Evolutionary conservation across 345 rosid genomes (phyloP).

Genomic region (Corchorus capsularis): DNA sequence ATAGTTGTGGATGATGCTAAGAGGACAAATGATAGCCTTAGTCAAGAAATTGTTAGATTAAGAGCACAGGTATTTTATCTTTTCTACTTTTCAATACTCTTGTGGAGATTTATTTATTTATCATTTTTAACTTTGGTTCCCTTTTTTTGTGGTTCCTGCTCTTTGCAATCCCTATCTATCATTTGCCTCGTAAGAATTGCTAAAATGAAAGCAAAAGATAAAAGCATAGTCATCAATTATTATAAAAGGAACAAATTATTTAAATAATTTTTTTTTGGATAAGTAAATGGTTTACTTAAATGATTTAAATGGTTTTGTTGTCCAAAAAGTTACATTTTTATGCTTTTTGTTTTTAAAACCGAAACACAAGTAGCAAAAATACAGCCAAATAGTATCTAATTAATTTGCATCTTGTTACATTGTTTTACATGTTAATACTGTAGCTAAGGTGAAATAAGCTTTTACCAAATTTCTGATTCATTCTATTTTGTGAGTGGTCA

Average conservation of each 20-base stretch:
- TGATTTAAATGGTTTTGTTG: background rate
- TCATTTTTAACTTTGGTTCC: background rate
- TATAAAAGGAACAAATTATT: background rate
- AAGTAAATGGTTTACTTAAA: no score
- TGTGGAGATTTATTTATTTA: conserved; percentile 5
- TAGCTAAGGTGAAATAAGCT: conserved; percentile 1
- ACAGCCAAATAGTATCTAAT: background rate
- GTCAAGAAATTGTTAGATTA: conserved; percentile 87
- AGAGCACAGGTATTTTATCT: conserved; percentile 70
- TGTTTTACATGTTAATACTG: background rate
- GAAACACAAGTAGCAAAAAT: background rate
- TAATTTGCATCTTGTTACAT: background rate
- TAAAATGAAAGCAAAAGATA: background rate
- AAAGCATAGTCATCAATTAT: background rate
- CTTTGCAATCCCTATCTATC: background rate
- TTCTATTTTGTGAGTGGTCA: background rate
- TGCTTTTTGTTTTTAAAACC: background rate
- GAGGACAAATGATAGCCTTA: conserved; percentile 70
- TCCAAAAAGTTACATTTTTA: background rate
- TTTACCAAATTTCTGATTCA: background rate
- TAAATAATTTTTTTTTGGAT: background rate
- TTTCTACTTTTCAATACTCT: background rate
- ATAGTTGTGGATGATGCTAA: conserved; percentile 71
- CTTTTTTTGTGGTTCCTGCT: conserved; percentile 5
- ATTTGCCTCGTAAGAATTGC: background rate